Base-by-base conservation (phyloP, 345 rosid genomes). In the Boechera retrofracta region DNA sequence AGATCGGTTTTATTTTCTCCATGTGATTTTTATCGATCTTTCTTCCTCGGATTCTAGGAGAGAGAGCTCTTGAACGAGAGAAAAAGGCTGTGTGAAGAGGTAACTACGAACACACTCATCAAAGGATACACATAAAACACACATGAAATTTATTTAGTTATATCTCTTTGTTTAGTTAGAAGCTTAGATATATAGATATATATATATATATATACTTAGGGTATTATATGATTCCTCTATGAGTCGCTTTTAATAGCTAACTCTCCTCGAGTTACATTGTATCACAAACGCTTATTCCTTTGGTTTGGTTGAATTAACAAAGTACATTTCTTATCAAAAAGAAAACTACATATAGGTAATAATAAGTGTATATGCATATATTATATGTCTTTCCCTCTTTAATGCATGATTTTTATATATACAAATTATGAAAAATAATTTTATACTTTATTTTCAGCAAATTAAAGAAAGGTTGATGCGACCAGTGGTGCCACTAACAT, bases 41-140 rank as follows among this genome's bases (percentile, higher is more conserved):
- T 67, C 35, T 45, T 60, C 31, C 26, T 36, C 32, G 7, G 12
- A 35, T 76, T 80, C 18, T 79, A 91, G 95, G 91, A 88, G 79
- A 82, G 39, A 53, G 63, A 65, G 26, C 76, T 89, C 76, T 58
- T 59, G 66, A 82, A 83, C 59, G 87, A 88, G 58, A 85, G 86
- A 71, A 74, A 76, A 42, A 82, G 67, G 53, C 64, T 88, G 45
- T 15, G 7, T 2, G 54, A 64, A 51, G 67, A 85, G 91, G 97
- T 89, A 76, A 68, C 4, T 67, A 57, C n/a, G 8, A 10, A 33
- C 5, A 28, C 48, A 56, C 39, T 24, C n/a, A 67, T 48, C 35
- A 62, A 29, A 24, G 6, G 39, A n/a, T 52, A 73, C 21, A 36
- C 47, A 18, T 42, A 38, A 12, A 8, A 42, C 1, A 9, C 29